Evolutionary conservation across 106 monocot genomes (phyloP).

Genomic region (Dendrobium chrysotoxum): DNA sequence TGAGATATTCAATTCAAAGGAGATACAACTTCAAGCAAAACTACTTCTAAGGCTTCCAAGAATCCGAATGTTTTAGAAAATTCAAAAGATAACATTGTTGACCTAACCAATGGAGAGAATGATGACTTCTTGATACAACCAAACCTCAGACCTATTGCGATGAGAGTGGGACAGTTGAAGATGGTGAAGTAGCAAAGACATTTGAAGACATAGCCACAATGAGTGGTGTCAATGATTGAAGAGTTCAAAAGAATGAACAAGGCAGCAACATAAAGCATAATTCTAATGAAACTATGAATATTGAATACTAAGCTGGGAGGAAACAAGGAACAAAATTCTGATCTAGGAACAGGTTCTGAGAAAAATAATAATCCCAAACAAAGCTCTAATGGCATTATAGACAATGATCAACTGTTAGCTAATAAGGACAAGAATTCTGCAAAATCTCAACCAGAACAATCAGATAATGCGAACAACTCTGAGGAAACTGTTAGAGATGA

Average conservation of each 20-base stretch:
- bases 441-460: too few species aligned
- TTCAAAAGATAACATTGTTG: conserved; percentile 6
- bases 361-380: conserved; percentile 12
- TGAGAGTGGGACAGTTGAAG: conserved; percentile 29
- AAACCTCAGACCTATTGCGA: conserved; percentile 28
- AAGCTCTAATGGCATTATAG: conserved; percentile 16
- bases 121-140: conserved; percentile 18
- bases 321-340: too few species aligned
- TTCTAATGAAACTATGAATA: conserved; percentile 15
- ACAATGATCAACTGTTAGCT: conserved; percentile 9
- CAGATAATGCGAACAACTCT: too few species aligned
- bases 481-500: too few species aligned
- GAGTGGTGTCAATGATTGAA: neutral
- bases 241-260: conserved; percentile 3
- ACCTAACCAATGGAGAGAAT: conserved; percentile 19
- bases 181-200: conserved; percentile 7
- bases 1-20: neutral
- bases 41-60: conserved; percentile 18
- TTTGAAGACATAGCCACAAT: conserved; percentile 5
- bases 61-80: conserved; percentile 14
- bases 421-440: neutral
- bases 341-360: neutral
- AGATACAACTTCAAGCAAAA: conserved; percentile 1
- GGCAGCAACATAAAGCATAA: conserved; percentile 9
- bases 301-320: conserved; percentile 13